Evolutionary conservation across 169 alveolate species (phyloP).

Genomic region (Plasmodium falciparum): DNA sequence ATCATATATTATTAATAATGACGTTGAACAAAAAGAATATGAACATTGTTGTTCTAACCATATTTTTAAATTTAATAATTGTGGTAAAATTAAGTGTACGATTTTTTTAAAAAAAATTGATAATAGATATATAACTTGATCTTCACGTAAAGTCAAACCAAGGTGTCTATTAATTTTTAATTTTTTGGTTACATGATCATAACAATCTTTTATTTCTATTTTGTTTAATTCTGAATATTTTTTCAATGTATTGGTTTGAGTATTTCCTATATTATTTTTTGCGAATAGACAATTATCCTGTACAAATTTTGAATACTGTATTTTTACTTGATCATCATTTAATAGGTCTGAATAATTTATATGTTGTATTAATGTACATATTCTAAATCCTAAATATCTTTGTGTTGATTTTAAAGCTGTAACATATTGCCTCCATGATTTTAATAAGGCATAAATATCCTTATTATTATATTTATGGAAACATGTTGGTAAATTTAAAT

Average conservation of each 20-base stretch:
- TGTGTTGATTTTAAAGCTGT: constrained; percentile 58
- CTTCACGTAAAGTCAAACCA: constrained; percentile 52
- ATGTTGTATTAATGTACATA: constrained; percentile 44
- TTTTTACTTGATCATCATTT: constrained; percentile 9
- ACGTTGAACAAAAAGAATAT: constrained; percentile 70
- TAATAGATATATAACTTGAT: constrained; percentile 38
- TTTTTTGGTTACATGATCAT: constrained; percentile 20
- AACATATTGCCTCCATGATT: constrained; percentile 71
- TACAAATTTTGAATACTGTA: constrained; percentile 6
- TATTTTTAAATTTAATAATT: constrained; percentile 39
- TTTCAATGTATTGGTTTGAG: background rate
- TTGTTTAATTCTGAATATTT: background rate
- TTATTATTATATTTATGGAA: constrained; percentile 42
- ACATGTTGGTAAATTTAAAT: constrained; percentile 32
- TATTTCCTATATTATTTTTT: background rate
- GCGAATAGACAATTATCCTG: background rate
- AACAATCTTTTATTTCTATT: constrained; percentile 27
- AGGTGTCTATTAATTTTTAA: constrained; percentile 46
- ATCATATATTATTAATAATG: constrained; percentile 62
- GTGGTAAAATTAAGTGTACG: constrained; percentile 35
- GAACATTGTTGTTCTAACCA: constrained; percentile 53
- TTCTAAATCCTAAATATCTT: constrained; percentile 57
- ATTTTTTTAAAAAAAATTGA: constrained; percentile 41
- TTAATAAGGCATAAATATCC: constrained; percentile 45
- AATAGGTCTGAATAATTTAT: constrained; percentile 13